These are phyloP conservation scores for Thinopyrum elongatum DNA, from an alignment of 176 grass and related monocot species.

Conservation along the genomic window DNA sequence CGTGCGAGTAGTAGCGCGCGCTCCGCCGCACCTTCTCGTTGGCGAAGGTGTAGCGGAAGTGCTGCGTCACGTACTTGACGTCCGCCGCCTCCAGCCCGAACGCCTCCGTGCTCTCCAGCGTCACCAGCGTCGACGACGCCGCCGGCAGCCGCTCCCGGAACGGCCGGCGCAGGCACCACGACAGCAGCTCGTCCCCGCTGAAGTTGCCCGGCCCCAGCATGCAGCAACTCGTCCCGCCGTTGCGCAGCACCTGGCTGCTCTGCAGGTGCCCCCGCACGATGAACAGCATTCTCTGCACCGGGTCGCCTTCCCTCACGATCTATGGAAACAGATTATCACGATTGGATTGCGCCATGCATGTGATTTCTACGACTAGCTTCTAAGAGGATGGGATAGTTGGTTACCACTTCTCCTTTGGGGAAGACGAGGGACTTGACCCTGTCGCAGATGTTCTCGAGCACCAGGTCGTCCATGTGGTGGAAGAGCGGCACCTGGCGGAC, in stretches of 20 bases:
- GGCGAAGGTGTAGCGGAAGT: slow-evolving; percentile 89
- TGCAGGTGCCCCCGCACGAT: slow-evolving; percentile 78
- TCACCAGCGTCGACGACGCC: slow-evolving; percentile 64
- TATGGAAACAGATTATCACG: background rate
- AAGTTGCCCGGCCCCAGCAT: slow-evolving; percentile 90
- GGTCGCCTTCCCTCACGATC: slow-evolving; percentile 63
- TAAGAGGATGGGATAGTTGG: background rate
- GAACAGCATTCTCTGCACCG: slow-evolving; percentile 86
- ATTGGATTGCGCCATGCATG: no score
- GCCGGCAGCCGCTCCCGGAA: slow-evolving; percentile 77
- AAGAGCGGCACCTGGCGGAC: slow-evolving; percentile 91
- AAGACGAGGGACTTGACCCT: slow-evolving; percentile 80
- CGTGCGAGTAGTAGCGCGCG: slow-evolving; percentile 86
- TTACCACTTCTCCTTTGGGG: slow-evolving; percentile 85
- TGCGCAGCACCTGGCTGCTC: slow-evolving; percentile 73
- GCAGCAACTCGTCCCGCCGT: slow-evolving; percentile 72
- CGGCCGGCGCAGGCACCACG: slow-evolving; percentile 87
- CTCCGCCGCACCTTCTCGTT: slow-evolving; percentile 79
- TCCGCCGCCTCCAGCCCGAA: slow-evolving; percentile 76
- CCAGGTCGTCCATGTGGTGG: slow-evolving; percentile 96
- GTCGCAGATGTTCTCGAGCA: slow-evolving; percentile 93
- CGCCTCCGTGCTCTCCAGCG: slow-evolving; percentile 75
- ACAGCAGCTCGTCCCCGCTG: slow-evolving; percentile 87
- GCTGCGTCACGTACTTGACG: slow-evolving; percentile 94
- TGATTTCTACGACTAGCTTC: background rate